These are phyloP conservation scores for Terfezia claveryi DNA, from an alignment of 495 filamentous ascomycete genomes.

Conservation along the genomic window DNA sequence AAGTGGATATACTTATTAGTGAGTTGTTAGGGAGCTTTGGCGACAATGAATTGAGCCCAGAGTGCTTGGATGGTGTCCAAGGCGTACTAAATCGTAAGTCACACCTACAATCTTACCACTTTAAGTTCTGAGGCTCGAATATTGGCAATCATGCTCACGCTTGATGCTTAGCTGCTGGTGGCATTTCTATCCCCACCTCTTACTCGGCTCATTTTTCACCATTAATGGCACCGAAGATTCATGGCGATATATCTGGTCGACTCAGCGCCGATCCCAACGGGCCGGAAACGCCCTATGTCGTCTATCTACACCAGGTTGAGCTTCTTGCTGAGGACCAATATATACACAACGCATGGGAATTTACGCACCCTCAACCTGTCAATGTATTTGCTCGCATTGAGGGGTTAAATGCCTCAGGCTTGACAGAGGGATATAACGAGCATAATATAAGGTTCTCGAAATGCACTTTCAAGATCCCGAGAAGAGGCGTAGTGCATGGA, in stretches of 20 bases:
- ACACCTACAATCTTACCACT: background rate
- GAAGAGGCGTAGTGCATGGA: constrained; percentile 71
- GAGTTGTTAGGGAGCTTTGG: constrained; percentile 85
- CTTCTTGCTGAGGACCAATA: constrained; percentile 41
- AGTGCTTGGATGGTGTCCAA: constrained; percentile 79
- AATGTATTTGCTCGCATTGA: constrained; percentile 19
- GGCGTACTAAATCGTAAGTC: constrained; percentile 40
- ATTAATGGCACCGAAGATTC: constrained; percentile 68
- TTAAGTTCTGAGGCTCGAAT: background rate
- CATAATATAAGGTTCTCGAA: constrained; percentile 63
- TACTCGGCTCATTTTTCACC: constrained; percentile 86
- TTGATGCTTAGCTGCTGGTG: constrained; percentile 28
- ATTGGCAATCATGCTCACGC: background rate
- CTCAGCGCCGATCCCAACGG: constrained; percentile 39
- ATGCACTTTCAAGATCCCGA: constrained; percentile 19
- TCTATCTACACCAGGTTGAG: constrained; percentile 75
- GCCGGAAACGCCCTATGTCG: constrained; percentile 71
- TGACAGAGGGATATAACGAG: constrained; percentile 46
- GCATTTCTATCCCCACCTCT: constrained; percentile 78
- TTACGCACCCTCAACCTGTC: constrained; percentile 37
- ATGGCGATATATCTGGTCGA: constrained; percentile 51
- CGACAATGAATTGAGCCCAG: constrained; percentile 75
- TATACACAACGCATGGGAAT: constrained; percentile 51
- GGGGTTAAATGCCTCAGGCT: constrained; percentile 30
- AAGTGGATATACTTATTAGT: constrained; percentile 80